phyloP scores from a whole-genome alignment of 148 eudicot species.

The Diospyros lotus region DNA sequence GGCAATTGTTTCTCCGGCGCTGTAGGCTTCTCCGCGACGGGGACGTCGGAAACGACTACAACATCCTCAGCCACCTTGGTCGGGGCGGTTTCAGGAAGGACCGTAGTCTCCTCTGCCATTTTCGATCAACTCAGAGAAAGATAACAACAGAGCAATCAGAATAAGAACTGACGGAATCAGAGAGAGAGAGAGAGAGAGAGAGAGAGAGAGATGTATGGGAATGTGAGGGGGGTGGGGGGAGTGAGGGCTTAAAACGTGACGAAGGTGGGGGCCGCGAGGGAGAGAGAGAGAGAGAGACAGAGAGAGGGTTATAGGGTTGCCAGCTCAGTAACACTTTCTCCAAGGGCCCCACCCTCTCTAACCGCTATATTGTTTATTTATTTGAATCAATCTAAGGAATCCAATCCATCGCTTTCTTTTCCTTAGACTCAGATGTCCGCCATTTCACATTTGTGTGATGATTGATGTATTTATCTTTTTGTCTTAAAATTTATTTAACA shows the following conservation, averaged over 20 bases:
- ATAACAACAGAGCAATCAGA: not conserved
- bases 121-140: not conserved
- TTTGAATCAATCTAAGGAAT: too few species aligned
- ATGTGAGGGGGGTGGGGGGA: not conserved
- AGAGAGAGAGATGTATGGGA: not conserved
- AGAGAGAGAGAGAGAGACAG: too few species aligned
- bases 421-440: too few species aligned
- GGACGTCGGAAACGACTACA: not conserved
- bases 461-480: too few species aligned
- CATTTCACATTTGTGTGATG: too few species aligned
- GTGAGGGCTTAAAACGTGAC: not conserved
- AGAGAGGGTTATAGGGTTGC: too few species aligned
- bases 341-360: too few species aligned
- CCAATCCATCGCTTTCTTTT: too few species aligned
- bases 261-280: too few species aligned
- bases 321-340: too few species aligned
- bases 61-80: not conserved
- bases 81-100: not conserved
- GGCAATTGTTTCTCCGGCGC: not conserved
- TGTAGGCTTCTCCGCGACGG: not conserved
- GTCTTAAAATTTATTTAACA: too few species aligned
- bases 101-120: conserved; percentile 4
- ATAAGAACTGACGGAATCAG: not conserved
- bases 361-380: too few species aligned
- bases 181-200: not conserved